Evolutionary conservation across 371 early-diverging fungal genomes (phyloP), one percentile per base, ranked within the genome.

Genomic region (Apophysomyces sp.): DNA sequence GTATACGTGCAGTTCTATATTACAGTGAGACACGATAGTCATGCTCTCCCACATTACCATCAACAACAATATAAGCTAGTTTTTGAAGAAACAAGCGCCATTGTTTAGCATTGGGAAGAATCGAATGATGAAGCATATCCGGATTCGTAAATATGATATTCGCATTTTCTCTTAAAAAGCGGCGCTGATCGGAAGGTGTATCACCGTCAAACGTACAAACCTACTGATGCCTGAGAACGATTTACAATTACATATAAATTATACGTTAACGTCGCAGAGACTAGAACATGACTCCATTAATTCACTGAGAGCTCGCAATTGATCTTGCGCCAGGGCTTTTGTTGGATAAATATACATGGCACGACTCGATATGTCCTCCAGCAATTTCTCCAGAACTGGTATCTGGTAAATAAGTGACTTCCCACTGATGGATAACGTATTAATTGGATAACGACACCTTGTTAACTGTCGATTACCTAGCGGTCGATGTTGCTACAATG

Each of bases 311-410:
- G 86, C 60, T 7, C 78, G 65, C 32, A 80, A 76, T 70, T 94
- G 93, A 76, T 94, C 92, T 63, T 92, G 92, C 0, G 93, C 88
- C 21, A 94, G 72, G 4, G 94, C 93, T 68, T 93, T 90, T 6
- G 86, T 88, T 6, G 89, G 87, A 57, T 88, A 92, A 2, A 94
- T 69, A 18, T 82, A 84, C 57, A 94, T 65, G 2, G 85, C 80
- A 6, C 76, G 78, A 5, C 66, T 62, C 0, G 60, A 24, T 1
- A 51, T 60, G 39, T 88, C 71, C 4, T 52, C 28, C 11, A 86
- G 60, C 21, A 93, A 66, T 1, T 61, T 60, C 39, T 84, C 76
- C 9, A 93, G 63, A 0, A 89, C 80, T 2, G 92, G 86, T 6
- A 89, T 63, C 57, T 92, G 92, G 62, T 89, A 94, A 9, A 92